Conservation (phyloP, 106 monocot species). For the Acanthochlamys bracteata region DNA sequence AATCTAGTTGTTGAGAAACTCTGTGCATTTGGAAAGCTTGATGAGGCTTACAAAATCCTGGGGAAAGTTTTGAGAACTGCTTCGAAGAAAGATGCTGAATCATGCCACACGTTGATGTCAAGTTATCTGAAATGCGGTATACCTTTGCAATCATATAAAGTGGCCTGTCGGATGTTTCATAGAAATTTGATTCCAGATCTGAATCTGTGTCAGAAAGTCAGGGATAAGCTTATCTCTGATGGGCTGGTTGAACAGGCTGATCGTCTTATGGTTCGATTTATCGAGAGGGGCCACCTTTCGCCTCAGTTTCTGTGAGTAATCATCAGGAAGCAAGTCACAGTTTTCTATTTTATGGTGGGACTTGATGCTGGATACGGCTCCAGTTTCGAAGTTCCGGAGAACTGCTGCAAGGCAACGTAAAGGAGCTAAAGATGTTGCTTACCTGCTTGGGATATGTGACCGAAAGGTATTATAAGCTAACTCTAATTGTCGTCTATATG, state of each 20-base stretch:
- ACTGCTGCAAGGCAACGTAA: not conserved
- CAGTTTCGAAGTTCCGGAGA: not conserved
- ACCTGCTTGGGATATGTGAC: too few relatives aligned
- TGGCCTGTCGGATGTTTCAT: slow-evolving; percentile 79
- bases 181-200: slow-evolving; percentile 81
- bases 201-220: slow-evolving; percentile 56
- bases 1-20: slow-evolving; percentile 85
- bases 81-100: slow-evolving; percentile 57
- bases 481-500: too few relatives aligned
- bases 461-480: too few relatives aligned
- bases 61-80: slow-evolving; percentile 75
- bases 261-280: slow-evolving; percentile 54
- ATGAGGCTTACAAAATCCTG: slow-evolving; percentile 67
- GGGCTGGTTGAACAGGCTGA: slow-evolving; percentile 38
- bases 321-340: not conserved
- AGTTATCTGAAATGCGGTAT: slow-evolving; percentile 41
- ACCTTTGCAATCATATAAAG: slow-evolving; percentile 62
- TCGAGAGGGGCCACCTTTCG: slow-evolving; percentile 60
- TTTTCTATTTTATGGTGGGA: not conserved
- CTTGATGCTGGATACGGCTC: not conserved
- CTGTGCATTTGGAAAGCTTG: slow-evolving; percentile 65
- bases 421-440: not conserved
- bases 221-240: slow-evolving; percentile 29
- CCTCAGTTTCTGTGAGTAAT: slow-evolving; percentile 9
- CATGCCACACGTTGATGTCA: slow-evolving; percentile 62